phyloP scores from a whole-genome alignment of 495 filamentous ascomycete genomes.

The Podospora sp. region DNA sequence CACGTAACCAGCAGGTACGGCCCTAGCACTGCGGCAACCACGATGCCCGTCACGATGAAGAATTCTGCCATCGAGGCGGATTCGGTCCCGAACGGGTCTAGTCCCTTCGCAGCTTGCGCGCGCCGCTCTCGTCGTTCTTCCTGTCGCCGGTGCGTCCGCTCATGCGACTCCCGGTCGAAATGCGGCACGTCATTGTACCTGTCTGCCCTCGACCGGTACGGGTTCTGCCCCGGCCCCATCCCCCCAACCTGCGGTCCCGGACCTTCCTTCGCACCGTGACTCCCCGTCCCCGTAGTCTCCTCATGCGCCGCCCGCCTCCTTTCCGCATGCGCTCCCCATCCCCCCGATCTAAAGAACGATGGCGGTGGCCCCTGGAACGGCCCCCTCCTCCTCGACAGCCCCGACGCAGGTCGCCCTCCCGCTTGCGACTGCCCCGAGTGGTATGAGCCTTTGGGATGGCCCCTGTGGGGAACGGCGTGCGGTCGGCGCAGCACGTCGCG shows the following conservation, averaged over 20 bases:
- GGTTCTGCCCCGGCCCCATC: constrained; percentile 51
- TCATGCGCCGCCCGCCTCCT: constrained; percentile 53
- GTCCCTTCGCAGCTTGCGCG: constrained; percentile 21
- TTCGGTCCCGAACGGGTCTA: constrained; percentile 8
- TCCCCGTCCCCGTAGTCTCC: constrained; percentile 36
- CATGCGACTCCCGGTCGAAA: constrained; percentile 63
- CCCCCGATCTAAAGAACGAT: constrained; percentile 79
- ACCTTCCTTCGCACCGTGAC: constrained; percentile 20
- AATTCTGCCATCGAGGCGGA: constrained; percentile 33
- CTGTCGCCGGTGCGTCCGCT: constrained; percentile 55
- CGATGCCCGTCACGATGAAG: constrained; percentile 41
- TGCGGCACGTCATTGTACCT: constrained; percentile 63
- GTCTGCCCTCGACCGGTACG: constrained; percentile 32
- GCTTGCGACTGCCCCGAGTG: constrained; percentile 52
- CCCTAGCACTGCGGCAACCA: constrained; percentile 40
- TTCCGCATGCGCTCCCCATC: constrained; percentile 60
- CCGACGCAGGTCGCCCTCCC: constrained; percentile 75
- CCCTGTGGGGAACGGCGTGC: constrained; percentile 28
- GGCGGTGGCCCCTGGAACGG: constrained; percentile 85
- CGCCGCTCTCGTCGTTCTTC: constrained; percentile 42
- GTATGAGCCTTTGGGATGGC: constrained; percentile 44
- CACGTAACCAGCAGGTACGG: constrained; percentile 37
- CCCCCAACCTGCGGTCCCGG: constrained; percentile 28
- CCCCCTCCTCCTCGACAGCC: constrained; percentile 73
- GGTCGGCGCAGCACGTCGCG: constrained; percentile 55